phyloP scores from a whole-genome alignment of 228 moss, liverwort and hornwort species.

The Sphagnum fallax region DNA sequence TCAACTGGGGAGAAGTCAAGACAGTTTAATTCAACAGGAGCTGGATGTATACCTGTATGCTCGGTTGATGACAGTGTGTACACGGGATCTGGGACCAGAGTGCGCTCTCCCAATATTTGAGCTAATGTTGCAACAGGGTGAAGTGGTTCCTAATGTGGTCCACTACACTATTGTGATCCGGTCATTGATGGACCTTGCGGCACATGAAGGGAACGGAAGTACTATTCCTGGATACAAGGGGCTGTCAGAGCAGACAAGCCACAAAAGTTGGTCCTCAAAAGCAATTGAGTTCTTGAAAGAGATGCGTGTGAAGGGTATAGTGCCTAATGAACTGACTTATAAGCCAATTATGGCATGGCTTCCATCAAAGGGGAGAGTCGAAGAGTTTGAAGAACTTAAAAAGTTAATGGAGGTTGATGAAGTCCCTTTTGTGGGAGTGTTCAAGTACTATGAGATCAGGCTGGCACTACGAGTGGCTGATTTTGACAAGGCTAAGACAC shows the following conservation, averaged over 20 bases:
- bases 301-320: conserved; percentile 39
- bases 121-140: conserved; percentile 36
- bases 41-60: conserved; percentile 55
- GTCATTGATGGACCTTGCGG: conserved; percentile 36
- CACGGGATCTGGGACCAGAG: conserved; percentile 41
- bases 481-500: conserved; percentile 30
- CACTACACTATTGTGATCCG: conserved; percentile 54
- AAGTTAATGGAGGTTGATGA: conserved; percentile 41
- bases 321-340: conserved; percentile 44
- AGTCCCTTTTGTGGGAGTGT: conserved; percentile 37
- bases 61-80: conserved; percentile 48
- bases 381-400: conserved; percentile 30
- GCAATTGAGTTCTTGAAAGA: conserved; percentile 38
- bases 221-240: conserved; percentile 1
- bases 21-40: conserved; percentile 11
- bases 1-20: conserved; percentile 22
- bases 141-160: conserved; percentile 37
- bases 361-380: conserved; percentile 28
- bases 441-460: conserved; percentile 42
- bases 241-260: background rate
- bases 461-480: conserved; percentile 27
- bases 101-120: conserved; percentile 46
- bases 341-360: conserved; percentile 63
- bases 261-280: conserved; percentile 26
- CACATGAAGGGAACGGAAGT: conserved; percentile 9